Base-by-base conservation (phyloP, 306 rosid species). In the Rosa persica region DNA sequence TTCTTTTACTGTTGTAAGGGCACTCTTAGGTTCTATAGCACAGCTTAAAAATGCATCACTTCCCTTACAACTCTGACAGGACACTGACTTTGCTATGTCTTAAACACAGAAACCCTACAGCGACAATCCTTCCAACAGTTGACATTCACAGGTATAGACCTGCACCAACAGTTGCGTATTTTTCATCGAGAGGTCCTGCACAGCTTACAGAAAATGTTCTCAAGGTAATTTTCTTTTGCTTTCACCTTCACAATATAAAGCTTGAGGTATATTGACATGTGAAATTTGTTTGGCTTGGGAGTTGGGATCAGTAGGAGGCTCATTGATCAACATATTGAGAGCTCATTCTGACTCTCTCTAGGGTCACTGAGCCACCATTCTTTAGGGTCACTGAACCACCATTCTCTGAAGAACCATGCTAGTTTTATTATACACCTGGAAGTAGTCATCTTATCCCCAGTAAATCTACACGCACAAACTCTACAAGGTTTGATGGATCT, bases 171-270 rank as follows among this genome's bases (percentile, higher is more conserved):
- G 95, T 95, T 23, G 97, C 98, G 48, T 87, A 79, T 79, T 95
- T 95, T 89, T 95, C 98, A 34, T 91, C 98, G 0, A 90, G 95
- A 78, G 98, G 98, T 72, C 98, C 98, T 67, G 85, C 95, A n/a
- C 71, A 76, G 75, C 91, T 88, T 25, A 84, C 98, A 70, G 98
- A 95, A 86, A 95, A 92, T 80, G 85, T 95, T 82, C 93, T 95
- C 81, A 95, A 95, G 97, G 98, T 92, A 42, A 12, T 76, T 81
- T 78, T 73, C 82, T 80, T 6, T 62, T 25, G 12, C 67, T 19
- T 6, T 12, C 65, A 46, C n/a, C 48, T 36, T n/a, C 49, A 54
- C 55, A 47, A 4, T 12, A 17, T 10, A 39, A 22, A 11, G 47
- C 55, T 73, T 9, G 4, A 23, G 55, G 72, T 34, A 7, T 23